Percentiles rank a stretch among this genome's conserved stretches.
phyloP scores from a whole-genome alignment of 345 rosid genomes.

The Eucalyptus regnans region DNA sequence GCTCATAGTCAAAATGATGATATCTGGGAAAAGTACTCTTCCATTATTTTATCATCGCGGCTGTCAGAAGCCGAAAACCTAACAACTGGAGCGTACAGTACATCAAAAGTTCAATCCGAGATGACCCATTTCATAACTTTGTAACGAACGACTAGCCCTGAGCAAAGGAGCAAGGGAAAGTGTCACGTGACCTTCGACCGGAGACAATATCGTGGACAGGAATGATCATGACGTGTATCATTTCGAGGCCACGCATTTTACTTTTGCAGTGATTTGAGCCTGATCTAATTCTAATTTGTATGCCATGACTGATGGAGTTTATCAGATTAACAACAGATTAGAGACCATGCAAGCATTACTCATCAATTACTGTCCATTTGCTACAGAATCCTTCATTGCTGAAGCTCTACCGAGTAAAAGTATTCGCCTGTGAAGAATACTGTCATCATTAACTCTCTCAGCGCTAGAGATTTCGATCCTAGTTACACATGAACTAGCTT shows the following conservation, averaged over 20 bases:
- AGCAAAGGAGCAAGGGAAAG: neutral
- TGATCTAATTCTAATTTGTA: neutral
- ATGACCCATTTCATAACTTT: neutral
- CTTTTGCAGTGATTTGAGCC: neutral
- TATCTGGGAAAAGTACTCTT: too few relatives aligned
- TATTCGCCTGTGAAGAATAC: neutral
- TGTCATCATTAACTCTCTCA: neutral
- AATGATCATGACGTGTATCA: neutral
- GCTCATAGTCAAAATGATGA: too few relatives aligned
- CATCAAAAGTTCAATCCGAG: neutral
- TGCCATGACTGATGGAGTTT: neutral
- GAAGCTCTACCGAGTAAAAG: neutral
- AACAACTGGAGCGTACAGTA: too few relatives aligned
- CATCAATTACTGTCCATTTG: neutral
- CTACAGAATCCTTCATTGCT: neutral
- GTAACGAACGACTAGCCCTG: neutral
- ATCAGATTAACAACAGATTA: neutral
- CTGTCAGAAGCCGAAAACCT: too few relatives aligned
- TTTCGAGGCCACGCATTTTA: neutral
- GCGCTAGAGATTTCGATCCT: neutral
- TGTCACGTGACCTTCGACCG: neutral
- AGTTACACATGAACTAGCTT: neutral
- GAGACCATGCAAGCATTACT: neutral
- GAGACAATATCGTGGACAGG: neutral
- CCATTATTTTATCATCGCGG: too few relatives aligned